Evolutionary conservation across 2,329 filamentous ascomycete species (phyloP).

Genomic region (Monilinia fructicola): DNA sequence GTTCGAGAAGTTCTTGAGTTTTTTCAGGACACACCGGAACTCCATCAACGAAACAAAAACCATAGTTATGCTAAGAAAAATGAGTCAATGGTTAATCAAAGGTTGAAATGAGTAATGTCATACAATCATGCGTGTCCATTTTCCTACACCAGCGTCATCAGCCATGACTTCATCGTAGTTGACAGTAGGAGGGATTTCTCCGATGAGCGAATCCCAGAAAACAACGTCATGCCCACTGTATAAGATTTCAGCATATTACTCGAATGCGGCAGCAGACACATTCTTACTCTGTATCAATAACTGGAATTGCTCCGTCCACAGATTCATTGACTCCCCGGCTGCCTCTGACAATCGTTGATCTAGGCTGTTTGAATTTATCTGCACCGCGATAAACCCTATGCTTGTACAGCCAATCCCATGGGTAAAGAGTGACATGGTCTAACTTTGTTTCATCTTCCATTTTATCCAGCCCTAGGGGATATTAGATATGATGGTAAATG

Average conservation of each 20-base stretch:
- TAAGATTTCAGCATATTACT: not conserved
- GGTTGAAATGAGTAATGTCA: constrained; percentile 28
- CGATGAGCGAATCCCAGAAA: constrained; percentile 44
- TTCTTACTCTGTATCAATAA: constrained; percentile 3
- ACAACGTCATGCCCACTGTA: constrained; percentile 5
- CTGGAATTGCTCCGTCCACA: not conserved
- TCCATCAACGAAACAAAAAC: constrained; percentile 74
- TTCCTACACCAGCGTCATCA: constrained; percentile 53
- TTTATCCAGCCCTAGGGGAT: constrained; percentile 52
- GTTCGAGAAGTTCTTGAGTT: constrained; percentile 72
- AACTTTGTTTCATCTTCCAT: constrained; percentile 45
- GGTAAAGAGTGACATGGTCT: constrained; percentile 67
- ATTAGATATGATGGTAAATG: constrained; percentile 24
- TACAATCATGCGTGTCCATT: constrained; percentile 66
- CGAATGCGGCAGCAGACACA: too few species aligned
- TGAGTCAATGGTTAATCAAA: constrained; percentile 22
- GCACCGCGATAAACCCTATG: constrained; percentile 29
- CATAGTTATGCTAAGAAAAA: constrained; percentile 59
- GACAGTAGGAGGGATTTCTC: constrained; percentile 56
- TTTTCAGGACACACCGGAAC: constrained; percentile 68
- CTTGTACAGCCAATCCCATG: constrained; percentile 61
- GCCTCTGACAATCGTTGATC: not conserved
- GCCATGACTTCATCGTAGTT: constrained; percentile 61
- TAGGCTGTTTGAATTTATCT: not conserved
- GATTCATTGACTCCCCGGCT: not conserved